phyloP scores from a whole-genome alignment of 1,284 basidiomycete species.

The Peniophora sp. region DNA sequence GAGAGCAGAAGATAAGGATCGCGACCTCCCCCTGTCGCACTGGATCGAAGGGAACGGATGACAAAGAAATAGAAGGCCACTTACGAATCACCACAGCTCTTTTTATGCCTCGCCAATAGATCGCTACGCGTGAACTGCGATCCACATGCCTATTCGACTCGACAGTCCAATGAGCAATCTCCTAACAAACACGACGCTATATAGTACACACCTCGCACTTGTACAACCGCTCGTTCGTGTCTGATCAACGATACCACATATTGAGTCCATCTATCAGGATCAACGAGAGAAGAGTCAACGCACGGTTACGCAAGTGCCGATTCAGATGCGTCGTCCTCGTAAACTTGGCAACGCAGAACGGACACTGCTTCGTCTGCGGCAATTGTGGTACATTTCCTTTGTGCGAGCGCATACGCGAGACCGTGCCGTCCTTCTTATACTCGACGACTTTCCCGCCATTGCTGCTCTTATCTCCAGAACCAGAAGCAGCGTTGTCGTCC shows the following conservation, averaged over 20 bases:
- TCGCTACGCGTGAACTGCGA: constrained; percentile 54
- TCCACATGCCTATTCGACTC: constrained; percentile 31
- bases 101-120: constrained; percentile 47
- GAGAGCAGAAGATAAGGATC: too few species aligned
- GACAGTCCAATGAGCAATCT: constrained; percentile 1
- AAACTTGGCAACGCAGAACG: constrained; percentile 48
- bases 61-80: constrained; percentile 22
- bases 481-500: too few species aligned
- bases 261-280: constrained; percentile 2
- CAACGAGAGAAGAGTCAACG: not conserved
- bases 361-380: constrained; percentile 43
- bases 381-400: constrained; percentile 26
- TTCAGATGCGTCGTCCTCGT: constrained; percentile 51
- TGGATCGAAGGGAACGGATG: not conserved
- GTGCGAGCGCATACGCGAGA: constrained; percentile 25
- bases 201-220: constrained; percentile 13
- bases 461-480: too few species aligned
- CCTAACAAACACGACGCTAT: too few species aligned
- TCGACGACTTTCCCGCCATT: constrained; percentile 3
- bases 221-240: constrained; percentile 13
- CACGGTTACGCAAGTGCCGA: constrained; percentile 38
- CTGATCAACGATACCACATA: constrained; percentile 2
- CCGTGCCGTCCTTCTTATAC: constrained; percentile 14
- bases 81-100: constrained; percentile 48
- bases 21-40: too few species aligned